A percentile compares a stretch with the other conserved stretches of the same genome.
phyloP scores from a whole-genome alignment of 2,329 filamentous ascomycete species.

The Fusarium sp. region DNA sequence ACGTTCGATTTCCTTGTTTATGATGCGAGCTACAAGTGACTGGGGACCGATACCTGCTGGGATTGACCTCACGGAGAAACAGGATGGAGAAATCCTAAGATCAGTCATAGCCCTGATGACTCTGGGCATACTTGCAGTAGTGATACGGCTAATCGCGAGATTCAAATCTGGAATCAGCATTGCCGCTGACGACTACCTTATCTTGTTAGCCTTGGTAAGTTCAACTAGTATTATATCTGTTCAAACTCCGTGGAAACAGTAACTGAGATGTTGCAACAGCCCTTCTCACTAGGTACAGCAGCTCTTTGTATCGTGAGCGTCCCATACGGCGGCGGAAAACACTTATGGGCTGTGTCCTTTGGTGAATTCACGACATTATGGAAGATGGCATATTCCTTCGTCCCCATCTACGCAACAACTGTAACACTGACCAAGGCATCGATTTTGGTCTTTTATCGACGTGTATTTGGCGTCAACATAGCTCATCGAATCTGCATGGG shows the following conservation, averaged over 20 bases:
- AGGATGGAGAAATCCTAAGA: conserved; percentile 3
- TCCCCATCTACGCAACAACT: conserved; percentile 5
- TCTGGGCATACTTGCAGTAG: conserved; percentile 1
- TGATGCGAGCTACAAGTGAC: conserved; percentile 2
- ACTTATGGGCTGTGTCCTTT: conserved; percentile 7
- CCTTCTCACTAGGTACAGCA: background rate
- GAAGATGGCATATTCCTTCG: conserved; percentile 6
- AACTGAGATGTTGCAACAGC: background rate
- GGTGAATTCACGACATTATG: conserved; percentile 1
- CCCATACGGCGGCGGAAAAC: background rate
- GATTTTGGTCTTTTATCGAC: conserved; percentile 1
- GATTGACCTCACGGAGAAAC: background rate
- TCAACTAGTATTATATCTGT: background rate
- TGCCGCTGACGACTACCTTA: conserved; percentile 4
- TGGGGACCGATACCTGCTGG: conserved; percentile 5
- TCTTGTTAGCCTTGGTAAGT: conserved; percentile 1
- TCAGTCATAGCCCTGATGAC: conserved; percentile 6
- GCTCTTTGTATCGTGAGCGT: conserved; percentile 2
- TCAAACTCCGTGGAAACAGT: background rate
- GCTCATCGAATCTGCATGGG: background rate
- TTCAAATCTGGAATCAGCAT: background rate
- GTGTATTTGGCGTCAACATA: background rate
- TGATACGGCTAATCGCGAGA: background rate
- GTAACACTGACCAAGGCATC: conserved; percentile 1
- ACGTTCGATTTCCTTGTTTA: background rate